Base-by-base conservation (phyloP, 495 filamentous ascomycete species). In the Aspergillus nidulans region DNA sequence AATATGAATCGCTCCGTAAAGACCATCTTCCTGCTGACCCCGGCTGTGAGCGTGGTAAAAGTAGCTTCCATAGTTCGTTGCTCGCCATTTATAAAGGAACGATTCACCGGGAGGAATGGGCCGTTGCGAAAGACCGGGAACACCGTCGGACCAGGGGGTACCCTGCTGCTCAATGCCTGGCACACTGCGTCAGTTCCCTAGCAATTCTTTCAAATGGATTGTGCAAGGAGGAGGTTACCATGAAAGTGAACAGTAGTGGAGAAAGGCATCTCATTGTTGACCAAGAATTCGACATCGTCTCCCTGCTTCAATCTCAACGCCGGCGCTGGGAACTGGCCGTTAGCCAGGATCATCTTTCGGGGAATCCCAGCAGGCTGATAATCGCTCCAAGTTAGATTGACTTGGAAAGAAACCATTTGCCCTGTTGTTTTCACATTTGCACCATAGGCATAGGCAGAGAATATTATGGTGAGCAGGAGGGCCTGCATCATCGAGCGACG, bases 311-410 rank as follows among this genome's bases (percentile, higher is more conserved):
- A 77, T 64, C 56, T 74, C 72, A 56, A 82, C 69, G 74, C 41
- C 1, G 81, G 82, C 0, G 77, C 81, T 0, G 82, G 82, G 43
- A 75, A 81, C 16, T 80, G 76, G 6, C 77, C 79, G 63, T 85
- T 85, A 44, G 77, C 74, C 8, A 84, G 71, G 10, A 84, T 72
- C 20, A 81, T 68, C 30, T 77, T 60, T 48, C 77, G 60, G 34
- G 51, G 16, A 10, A 56, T 53, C n/a, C 63, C 63, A 15, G 59
- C 57, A 4, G 52, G 56, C 0, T 51, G 49, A 23, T 43, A 53
- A 19, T 57, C 53, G 23, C 60, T 57, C 59, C 59, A 65, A 20
- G 59, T 62, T 15, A 65, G 39, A 0, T 43, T 59, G 19, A 52
- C 20, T n/a, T 63, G 42, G 41, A 62, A 58, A 39, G 48, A 56